Conservation (phyloP, 345 rosid genomes). For the Salix udensis region DNA sequence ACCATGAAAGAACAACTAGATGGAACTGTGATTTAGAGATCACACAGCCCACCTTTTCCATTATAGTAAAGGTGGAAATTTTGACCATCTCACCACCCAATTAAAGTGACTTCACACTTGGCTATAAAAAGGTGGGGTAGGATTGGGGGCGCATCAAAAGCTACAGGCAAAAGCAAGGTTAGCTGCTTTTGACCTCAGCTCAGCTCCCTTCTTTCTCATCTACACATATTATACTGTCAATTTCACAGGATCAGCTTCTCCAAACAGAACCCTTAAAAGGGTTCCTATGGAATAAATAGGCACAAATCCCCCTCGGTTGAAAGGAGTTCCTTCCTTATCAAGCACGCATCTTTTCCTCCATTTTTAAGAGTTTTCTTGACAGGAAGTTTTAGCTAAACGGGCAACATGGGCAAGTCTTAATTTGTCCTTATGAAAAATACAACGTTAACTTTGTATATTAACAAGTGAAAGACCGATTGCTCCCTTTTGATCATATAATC, state of each 20-base stretch:
- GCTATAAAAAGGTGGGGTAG: background rate
- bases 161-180: background rate
- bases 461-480: background rate
- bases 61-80: background rate
- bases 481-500: conserved; percentile 10
- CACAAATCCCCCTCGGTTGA: conserved; percentile 16
- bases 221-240: background rate
- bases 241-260: background rate
- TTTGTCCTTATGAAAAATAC: conserved; percentile 3
- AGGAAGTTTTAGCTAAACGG: conserved; percentile 13
- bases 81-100: conserved; percentile 6
- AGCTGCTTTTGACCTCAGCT: conserved; percentile 1
- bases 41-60: conserved; percentile 3
- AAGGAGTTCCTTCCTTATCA: conserved; percentile 14
- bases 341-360: background rate
- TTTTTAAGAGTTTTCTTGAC: background rate
- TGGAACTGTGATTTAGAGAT: background rate
- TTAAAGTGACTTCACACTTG: background rate
- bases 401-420: conserved; percentile 6
- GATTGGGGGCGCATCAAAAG: conserved; percentile 9
- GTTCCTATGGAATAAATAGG: background rate
- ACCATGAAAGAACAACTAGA: background rate
- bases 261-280: background rate
- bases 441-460: conserved; percentile 10
- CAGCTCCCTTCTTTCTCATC: background rate